Percentiles rank a stretch among this genome's conserved stretches.
Evolutionary conservation across 805 yeast species (phyloP).

Genomic region (Myxozyma geophila): DNA sequence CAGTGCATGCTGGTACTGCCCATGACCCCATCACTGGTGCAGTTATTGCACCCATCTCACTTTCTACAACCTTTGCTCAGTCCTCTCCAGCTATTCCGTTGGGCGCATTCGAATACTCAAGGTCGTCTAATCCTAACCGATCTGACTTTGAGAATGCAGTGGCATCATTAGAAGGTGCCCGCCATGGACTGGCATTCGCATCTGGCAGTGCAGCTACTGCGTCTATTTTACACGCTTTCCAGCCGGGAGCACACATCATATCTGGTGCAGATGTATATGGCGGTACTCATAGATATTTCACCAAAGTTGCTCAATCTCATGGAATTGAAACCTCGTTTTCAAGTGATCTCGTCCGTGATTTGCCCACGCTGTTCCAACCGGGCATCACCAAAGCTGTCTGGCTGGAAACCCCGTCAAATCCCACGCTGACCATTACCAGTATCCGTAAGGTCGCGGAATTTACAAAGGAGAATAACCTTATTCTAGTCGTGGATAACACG

Average conservation of each 20-base stretch:
- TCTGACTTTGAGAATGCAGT: constrained; percentile 76
- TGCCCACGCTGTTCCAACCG: constrained; percentile 58
- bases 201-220: constrained; percentile 91
- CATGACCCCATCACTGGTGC: constrained; percentile 80
- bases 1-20: constrained; percentile 81
- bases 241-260: constrained; percentile 72
- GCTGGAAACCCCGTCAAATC: constrained; percentile 90
- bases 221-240: constrained; percentile 70
- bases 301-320: constrained; percentile 80
- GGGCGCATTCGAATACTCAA: constrained; percentile 80
- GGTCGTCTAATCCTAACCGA: constrained; percentile 87
- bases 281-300: constrained; percentile 88
- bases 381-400: constrained; percentile 69
- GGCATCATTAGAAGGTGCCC: constrained; percentile 78
- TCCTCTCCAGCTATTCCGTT: constrained; percentile 74
- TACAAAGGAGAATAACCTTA: constrained; percentile 53
- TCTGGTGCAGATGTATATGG: constrained; percentile 89
- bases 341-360: constrained; percentile 62
- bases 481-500: constrained; percentile 83
- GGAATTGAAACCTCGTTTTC: constrained; percentile 74
- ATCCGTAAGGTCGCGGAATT: constrained; percentile 63
- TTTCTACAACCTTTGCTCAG: constrained; percentile 86
- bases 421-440: constrained; percentile 80
- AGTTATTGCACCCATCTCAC: constrained; percentile 80
- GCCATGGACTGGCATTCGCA: constrained; percentile 73